Evolutionary conservation across 495 filamentous ascomycete genomes (phyloP), one percentile per base, ranked within the genome.

Genomic region (Trichoderma reesei): DNA sequence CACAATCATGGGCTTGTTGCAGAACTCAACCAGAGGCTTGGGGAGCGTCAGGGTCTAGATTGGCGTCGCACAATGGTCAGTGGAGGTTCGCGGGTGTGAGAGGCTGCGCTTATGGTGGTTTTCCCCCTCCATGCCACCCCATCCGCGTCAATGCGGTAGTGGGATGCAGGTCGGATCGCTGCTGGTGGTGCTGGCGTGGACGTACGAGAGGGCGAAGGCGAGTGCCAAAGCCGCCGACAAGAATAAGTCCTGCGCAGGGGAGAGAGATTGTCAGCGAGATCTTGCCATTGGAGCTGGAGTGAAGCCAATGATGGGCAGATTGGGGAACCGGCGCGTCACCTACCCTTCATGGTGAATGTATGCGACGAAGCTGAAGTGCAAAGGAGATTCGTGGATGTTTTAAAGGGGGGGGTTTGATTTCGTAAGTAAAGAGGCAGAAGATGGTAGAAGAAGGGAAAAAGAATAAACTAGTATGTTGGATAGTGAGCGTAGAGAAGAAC

Each of bases 141-240:
- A 11, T 33, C 34, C 26, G 11, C 31, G 26, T 34, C 51, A 16
- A 36, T 56, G 51, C 59, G 64, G 65, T 66, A 62, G 67, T 34
- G 41, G 67, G 51, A 36, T 38, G 60, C 51, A 31, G 59, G 20
- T 20, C 11, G 13, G 62, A 65, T 64, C 64, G 65, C 63, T 66
- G 61, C 56, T 36, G 26, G 26, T 26, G 26, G 26, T 26, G 26
- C 26, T 68, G 64, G 71, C 62, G 41, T 65, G 64, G 61, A 85
- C 90, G 78, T 90, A 97, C 92, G 79, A 98, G 84, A 78, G 94
- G 94, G 74, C 94, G 90, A 69, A 98, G 87, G 78, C 94, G 93
- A 77, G 94, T 98, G 74, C 94, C 94, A 79, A 98, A 98, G 74
- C 94, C 94, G 81, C 94, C 94, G 77, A 98, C 94, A 73, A 98